These are phyloP conservation scores for Russula dissimulans DNA, from an alignment of 768 basidiomycete species.

Conservation along the genomic window DNA sequence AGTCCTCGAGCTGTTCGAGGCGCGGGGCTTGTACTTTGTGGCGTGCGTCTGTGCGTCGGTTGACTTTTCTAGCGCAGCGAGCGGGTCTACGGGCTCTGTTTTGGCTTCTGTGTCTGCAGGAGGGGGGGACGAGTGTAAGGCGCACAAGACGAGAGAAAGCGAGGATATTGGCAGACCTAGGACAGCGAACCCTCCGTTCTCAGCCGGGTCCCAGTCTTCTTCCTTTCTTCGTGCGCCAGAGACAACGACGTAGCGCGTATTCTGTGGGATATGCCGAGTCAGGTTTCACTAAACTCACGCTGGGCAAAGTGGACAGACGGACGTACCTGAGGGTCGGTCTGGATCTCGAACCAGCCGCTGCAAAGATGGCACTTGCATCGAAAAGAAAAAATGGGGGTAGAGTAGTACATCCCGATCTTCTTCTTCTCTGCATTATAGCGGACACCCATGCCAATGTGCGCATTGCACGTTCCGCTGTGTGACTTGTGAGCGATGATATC, in stretches of 20 bases:
- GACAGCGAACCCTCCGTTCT: constrained; percentile 86
- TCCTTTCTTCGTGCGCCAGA: constrained; percentile 93
- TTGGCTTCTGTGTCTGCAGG: constrained; percentile 58
- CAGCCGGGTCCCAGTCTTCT: constrained; percentile 94
- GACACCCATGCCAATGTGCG: constrained; percentile 97
- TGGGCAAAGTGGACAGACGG: not conserved
- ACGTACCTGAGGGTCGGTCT: constrained; percentile 90
- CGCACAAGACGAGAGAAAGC: not conserved
- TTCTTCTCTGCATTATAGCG: constrained; percentile 99
- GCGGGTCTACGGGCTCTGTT: constrained; percentile 63
- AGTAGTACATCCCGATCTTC: constrained; percentile 91
- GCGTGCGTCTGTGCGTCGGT: constrained; percentile 64
- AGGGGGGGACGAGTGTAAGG: not conserved
- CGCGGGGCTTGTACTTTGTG: constrained; percentile 72
- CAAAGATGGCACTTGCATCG: constrained; percentile 98
- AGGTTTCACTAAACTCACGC: not conserved
- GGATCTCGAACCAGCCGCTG: constrained; percentile 94
- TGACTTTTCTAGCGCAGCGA: constrained; percentile 84
- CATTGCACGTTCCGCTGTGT: constrained; percentile 81
- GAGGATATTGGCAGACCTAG: constrained; percentile 46
- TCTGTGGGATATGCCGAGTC: constrained; percentile 38
- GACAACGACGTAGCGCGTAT: constrained; percentile 87
- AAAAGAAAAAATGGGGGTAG: constrained; percentile 91
- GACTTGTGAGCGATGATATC: not conserved
- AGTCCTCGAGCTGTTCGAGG: constrained; percentile 65